Conservation (phyloP, 2,329 filamentous ascomycete genomes). For the Triangularia verruculosa region DNA sequence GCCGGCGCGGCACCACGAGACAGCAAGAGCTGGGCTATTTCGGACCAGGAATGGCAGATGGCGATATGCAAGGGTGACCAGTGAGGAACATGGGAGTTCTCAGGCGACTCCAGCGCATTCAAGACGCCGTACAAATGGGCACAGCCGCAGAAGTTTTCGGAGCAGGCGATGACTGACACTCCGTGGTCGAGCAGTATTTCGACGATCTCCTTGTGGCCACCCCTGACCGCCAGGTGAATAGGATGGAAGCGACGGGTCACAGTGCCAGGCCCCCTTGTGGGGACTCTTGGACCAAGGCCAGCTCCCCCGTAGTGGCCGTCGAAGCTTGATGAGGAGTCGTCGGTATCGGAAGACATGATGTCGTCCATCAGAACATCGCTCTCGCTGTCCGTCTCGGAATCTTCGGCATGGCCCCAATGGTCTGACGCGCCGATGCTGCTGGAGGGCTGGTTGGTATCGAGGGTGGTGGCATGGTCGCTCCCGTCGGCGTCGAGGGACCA, state of each 20-base stretch:
- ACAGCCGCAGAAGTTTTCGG: slow-evolving; percentile 27
- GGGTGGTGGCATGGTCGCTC: slow-evolving; percentile 16
- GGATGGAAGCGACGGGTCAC: slow-evolving; percentile 23
- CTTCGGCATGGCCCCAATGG: slow-evolving; percentile 9
- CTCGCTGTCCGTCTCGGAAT: slow-evolving; percentile 16
- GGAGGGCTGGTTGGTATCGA: slow-evolving; percentile 13
- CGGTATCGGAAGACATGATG: slow-evolving; percentile 9
- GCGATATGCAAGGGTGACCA: slow-evolving; percentile 31
- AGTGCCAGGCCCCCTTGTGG: neutral
- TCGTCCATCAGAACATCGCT: slow-evolving; percentile 20
- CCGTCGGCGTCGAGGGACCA: slow-evolving; percentile 20
- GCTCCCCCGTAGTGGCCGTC: slow-evolving; percentile 8
- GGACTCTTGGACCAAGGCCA: neutral
- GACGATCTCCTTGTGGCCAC: slow-evolving; percentile 27
- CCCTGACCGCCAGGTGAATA: slow-evolving; percentile 29
- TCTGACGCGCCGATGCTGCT: slow-evolving; percentile 14
- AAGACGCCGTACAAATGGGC: slow-evolving; percentile 21
- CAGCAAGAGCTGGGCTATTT: slow-evolving; percentile 29
- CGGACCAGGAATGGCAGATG: slow-evolving; percentile 27
- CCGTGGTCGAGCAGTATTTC: slow-evolving; percentile 25
- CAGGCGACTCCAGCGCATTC: slow-evolving; percentile 23
- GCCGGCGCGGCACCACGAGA: slow-evolving; percentile 23
- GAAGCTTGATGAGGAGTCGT: slow-evolving; percentile 9
- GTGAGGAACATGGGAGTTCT: neutral
- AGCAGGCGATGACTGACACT: slow-evolving; percentile 21